phyloP scores from a whole-genome alignment of 1,139 yeast species.

The Wickerhamomyces sp. region DNA sequence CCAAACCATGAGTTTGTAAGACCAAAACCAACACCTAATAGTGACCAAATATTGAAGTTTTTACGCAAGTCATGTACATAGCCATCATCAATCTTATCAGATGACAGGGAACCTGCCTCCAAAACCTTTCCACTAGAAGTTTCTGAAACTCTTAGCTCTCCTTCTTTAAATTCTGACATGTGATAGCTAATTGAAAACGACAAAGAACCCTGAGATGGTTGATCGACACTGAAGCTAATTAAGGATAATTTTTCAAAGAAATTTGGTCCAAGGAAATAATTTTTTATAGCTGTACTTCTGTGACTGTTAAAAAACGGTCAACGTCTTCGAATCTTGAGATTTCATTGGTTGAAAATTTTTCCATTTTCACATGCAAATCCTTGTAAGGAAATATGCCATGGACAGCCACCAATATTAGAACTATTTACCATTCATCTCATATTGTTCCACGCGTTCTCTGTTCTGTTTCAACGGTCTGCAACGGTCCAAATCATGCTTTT shows the following conservation, averaged over 20 bases:
- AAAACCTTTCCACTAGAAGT: background rate
- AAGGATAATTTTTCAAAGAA: too few relatives aligned
- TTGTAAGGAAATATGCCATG: too few relatives aligned
- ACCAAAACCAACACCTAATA: constrained; percentile 64
- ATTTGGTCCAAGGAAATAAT: background rate
- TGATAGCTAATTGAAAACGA: too few relatives aligned
- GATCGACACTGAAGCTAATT: too few relatives aligned
- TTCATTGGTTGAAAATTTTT: constrained; percentile 6
- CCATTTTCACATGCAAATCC: constrained; percentile 1
- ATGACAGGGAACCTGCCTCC: constrained; percentile 2
- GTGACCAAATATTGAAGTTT: constrained; percentile 37
- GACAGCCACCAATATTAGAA: too few relatives aligned
- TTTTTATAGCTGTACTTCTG: background rate
- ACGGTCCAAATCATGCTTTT: background rate
- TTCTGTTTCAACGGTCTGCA: background rate
- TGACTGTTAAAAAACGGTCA: background rate
- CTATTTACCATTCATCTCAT: too few relatives aligned
- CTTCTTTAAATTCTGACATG: too few relatives aligned
- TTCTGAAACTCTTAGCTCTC: background rate
- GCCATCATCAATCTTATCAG: constrained; percentile 10
- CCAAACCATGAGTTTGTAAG: constrained; percentile 71
- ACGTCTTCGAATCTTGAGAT: background rate
- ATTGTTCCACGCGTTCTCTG: too few relatives aligned
- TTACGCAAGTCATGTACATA: constrained; percentile 31
- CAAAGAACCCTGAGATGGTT: too few relatives aligned